These are phyloP conservation scores for Catenaria anguillulae DNA, from an alignment of 371 early-diverging fungal genomes.

Conservation along the genomic window DNA sequence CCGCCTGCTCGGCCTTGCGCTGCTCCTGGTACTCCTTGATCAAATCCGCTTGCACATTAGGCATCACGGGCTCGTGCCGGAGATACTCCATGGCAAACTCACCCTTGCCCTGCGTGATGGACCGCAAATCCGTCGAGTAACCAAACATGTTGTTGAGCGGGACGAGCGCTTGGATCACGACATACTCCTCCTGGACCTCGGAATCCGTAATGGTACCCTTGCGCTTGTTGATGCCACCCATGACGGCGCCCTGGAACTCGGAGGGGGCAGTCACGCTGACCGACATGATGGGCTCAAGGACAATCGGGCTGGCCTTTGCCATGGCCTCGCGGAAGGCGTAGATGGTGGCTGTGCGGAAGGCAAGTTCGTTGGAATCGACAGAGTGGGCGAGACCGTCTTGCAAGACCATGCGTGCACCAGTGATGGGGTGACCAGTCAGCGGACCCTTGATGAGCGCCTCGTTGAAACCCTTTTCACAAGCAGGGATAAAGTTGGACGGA, in stretches of 20 bases:
- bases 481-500: constrained; percentile 85
- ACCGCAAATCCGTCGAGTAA: constrained; percentile 86
- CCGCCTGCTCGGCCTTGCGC: not conserved
- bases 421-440: constrained; percentile 82
- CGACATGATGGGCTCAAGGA: constrained; percentile 94
- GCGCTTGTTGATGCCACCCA: constrained; percentile 87
- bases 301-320: constrained; percentile 55
- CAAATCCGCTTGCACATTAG: constrained; percentile 40
- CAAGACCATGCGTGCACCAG: constrained; percentile 73
- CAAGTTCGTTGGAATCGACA: constrained; percentile 92
- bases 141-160: constrained; percentile 97
- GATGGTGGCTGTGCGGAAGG: constrained; percentile 81
- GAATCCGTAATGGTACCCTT: constrained; percentile 89
- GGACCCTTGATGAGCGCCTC: constrained; percentile 85
- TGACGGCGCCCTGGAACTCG: constrained; percentile 88
- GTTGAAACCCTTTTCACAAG: constrained; percentile 87
- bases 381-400: constrained; percentile 87
- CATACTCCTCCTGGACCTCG: constrained; percentile 86
- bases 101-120: constrained; percentile 92
- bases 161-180: constrained; percentile 66
- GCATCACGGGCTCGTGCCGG: constrained; percentile 60
- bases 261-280: constrained; percentile 78
- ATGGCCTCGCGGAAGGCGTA: constrained; percentile 70
- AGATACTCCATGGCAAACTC: constrained; percentile 97
- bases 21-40: constrained; percentile 56